Conservation (phyloP, 2,329 filamentous ascomycete genomes). For the Tympanopsis confertula region DNA sequence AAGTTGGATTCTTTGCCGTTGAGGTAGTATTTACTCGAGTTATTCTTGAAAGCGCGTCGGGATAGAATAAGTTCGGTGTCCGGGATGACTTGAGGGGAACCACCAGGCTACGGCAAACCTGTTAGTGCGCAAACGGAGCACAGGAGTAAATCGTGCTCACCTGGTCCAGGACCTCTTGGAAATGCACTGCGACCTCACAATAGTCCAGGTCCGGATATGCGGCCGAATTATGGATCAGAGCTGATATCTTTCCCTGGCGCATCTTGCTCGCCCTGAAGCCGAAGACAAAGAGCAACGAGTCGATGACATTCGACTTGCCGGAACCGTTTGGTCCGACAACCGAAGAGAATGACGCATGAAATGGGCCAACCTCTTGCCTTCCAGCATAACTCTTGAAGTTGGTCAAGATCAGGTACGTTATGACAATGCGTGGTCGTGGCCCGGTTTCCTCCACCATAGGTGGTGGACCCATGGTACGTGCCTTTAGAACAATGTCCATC, state of each 20-base stretch:
- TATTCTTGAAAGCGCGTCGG: slow-evolving; percentile 90
- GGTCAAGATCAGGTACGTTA: slow-evolving; percentile 79
- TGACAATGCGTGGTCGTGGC: slow-evolving; percentile 78
- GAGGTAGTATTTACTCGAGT: slow-evolving; percentile 96
- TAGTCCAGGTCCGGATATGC: slow-evolving; percentile 72
- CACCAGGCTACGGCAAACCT: slow-evolving; percentile 40
- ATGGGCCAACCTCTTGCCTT: slow-evolving; percentile 86
- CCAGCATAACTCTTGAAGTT: slow-evolving; percentile 99
- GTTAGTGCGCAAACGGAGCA: slow-evolving; percentile 13
- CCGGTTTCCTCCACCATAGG: slow-evolving; percentile 60
- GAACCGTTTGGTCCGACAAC: slow-evolving; percentile 97
- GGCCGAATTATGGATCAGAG: slow-evolving; percentile 92
- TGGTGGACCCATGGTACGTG: slow-evolving; percentile 55
- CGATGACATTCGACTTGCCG: slow-evolving; percentile 97
- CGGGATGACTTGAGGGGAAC: slow-evolving; percentile 61
- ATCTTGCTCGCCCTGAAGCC: slow-evolving; percentile 98
- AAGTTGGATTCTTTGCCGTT: slow-evolving; percentile 83
- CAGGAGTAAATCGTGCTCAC: slow-evolving; percentile 21
- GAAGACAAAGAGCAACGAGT: slow-evolving; percentile 96
- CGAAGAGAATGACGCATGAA: slow-evolving; percentile 92
- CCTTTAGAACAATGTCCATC: slow-evolving; percentile 87
- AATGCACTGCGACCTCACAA: slow-evolving; percentile 94
- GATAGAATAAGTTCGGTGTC: slow-evolving; percentile 81
- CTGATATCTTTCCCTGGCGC: slow-evolving; percentile 96
- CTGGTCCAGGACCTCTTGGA: slow-evolving; percentile 86